phyloP scores from a whole-genome alignment of 2,329 filamentous ascomycete species.

The Corniculantispora saksenae region DNA sequence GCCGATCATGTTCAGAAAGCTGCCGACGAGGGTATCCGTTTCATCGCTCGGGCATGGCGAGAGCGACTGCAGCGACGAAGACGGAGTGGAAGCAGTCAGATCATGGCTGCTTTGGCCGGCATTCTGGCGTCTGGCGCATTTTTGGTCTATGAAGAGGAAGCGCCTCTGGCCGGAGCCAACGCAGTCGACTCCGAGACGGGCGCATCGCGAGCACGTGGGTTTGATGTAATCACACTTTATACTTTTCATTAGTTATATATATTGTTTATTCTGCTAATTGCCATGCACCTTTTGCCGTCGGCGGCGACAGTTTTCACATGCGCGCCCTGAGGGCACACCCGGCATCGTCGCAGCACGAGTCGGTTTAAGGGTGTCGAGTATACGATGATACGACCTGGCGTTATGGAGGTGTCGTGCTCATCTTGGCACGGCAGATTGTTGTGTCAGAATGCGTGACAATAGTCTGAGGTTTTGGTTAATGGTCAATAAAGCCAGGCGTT shows the following conservation, averaged over 20 bases:
- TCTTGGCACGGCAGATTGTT: background rate
- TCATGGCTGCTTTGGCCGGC: background rate
- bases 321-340: slow-evolving; percentile 12
- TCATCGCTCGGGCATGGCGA: background rate
- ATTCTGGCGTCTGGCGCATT: slow-evolving; percentile 2
- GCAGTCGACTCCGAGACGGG: slow-evolving; percentile 7
- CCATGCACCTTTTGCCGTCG: slow-evolving; percentile 17
- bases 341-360: slow-evolving; percentile 1
- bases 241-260: background rate
- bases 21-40: background rate
- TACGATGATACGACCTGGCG: background rate
- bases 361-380: slow-evolving; percentile 3
- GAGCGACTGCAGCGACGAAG: background rate
- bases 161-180: slow-evolving; percentile 13
- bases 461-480: too few relatives aligned
- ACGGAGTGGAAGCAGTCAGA: background rate
- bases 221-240: slow-evolving; percentile 13
- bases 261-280: background rate
- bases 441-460: background rate
- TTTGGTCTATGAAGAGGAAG: slow-evolving; percentile 17
- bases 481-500: background rate
- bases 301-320: slow-evolving; percentile 14
- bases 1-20: slow-evolving; percentile 6
- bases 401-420: background rate
- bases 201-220: slow-evolving; percentile 14